Conservation (phyloP, 257 asterid genomes). For the Cordia subcordata region DNA sequence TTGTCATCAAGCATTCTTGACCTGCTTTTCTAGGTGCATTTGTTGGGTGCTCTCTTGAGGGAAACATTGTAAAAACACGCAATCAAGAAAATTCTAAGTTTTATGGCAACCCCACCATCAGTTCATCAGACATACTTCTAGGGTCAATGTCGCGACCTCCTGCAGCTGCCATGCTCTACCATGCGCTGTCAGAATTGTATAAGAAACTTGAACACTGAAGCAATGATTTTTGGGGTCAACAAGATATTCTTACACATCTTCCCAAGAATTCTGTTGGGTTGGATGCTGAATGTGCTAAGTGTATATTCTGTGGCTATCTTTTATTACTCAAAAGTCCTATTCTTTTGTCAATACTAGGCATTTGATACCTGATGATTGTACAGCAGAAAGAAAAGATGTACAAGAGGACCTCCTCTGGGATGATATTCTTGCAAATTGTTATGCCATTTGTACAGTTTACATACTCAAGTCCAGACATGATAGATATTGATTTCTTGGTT, state of each 20-base stretch:
- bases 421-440: too few species aligned
- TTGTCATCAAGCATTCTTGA: neutral
- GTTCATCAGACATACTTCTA: conserved; percentile 60
- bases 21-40: conserved; percentile 64
- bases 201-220: conserved; percentile 29
- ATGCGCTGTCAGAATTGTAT: conserved; percentile 64
- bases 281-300: neutral
- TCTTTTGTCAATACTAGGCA: too few species aligned
- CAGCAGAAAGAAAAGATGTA: too few species aligned
- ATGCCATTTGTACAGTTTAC: too few species aligned
- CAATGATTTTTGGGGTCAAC: too few species aligned
- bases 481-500: too few species aligned
- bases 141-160: conserved; percentile 87
- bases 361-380: too few species aligned
- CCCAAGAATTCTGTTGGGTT: neutral
- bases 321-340: too few species aligned
- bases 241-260: too few species aligned
- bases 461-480: too few species aligned
- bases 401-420: too few species aligned
- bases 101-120: conserved; percentile 66
- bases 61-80: conserved; percentile 77
- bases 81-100: conserved; percentile 64
- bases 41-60: conserved; percentile 89
- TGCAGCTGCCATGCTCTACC: conserved; percentile 82
- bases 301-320: neutral